Percentiles rank a stretch among this genome's conserved stretches.
Evolutionary conservation across 1,284 basidiomycete species (phyloP).

Genomic region (Limonomyces culmigenus): DNA sequence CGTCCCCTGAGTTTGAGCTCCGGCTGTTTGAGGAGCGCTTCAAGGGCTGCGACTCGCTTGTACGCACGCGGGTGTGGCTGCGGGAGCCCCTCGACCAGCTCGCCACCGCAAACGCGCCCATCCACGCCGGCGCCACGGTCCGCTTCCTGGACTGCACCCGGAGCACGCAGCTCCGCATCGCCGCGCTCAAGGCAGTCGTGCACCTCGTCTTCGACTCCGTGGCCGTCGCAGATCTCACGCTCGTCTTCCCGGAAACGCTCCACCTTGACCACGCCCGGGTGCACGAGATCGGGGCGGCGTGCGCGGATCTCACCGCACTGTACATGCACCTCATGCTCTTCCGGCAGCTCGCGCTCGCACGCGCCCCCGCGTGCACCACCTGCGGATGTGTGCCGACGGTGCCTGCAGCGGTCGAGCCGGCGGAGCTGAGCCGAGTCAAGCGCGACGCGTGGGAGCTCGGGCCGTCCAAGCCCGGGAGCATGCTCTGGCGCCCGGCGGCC

Average conservation of each 20-base stretch:
- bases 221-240: slow-evolving; percentile 15
- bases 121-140: slow-evolving; percentile 18
- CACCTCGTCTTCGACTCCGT: slow-evolving; percentile 52
- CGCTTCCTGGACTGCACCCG: slow-evolving; percentile 24
- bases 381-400: slow-evolving; percentile 9
- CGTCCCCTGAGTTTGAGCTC: slow-evolving; percentile 69
- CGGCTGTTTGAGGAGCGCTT: slow-evolving; percentile 54
- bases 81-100: slow-evolving; percentile 16
- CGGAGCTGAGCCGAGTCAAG: slow-evolving; percentile 45
- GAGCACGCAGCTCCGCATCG: slow-evolving; percentile 37
- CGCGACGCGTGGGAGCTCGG: slow-evolving; percentile 65
- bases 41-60: slow-evolving; percentile 27
- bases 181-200: slow-evolving; percentile 49
- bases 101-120: slow-evolving; percentile 14
- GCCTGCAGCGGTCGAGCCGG: slow-evolving; percentile 20
- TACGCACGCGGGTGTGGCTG: slow-evolving; percentile 51
- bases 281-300: slow-evolving; percentile 51
- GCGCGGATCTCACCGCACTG: slow-evolving; percentile 57
- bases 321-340: slow-evolving; percentile 74
- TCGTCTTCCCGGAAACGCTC: slow-evolving; percentile 61
- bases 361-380: slow-evolving; percentile 9
- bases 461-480: slow-evolving; percentile 38
- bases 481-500: slow-evolving; percentile 19
- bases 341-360: slow-evolving; percentile 50
- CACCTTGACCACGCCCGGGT: slow-evolving; percentile 72